Base-by-base conservation (phyloP, 345 rosid genomes). In the Citrus sp. region DNA sequence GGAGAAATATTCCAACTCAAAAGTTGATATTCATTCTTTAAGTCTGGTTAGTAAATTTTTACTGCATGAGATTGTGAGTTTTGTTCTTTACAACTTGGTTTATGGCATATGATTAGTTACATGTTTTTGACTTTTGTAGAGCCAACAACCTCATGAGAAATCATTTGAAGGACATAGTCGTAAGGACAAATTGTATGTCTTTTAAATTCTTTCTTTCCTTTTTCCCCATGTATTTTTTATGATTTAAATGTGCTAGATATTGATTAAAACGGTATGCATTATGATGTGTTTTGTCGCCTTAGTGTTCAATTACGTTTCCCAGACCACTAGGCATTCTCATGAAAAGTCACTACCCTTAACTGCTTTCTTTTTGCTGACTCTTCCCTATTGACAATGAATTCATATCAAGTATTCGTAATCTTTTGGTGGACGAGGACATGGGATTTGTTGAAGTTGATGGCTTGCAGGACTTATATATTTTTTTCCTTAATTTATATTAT, bases 1-100 rank as follows among this genome's bases (percentile, higher is more conserved):
- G 87, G 85, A 79, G 73, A 87, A 87, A 80, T 82, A 83, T 82
- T 82, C 86, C 25, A 25, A 25, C 77, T 84, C 87, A 61, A 80
- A 80, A 21, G 37, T 87, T 61, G 86, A 85, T 78, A 74, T 90
- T 67, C 87, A 79, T 77, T 78, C 90, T 34, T 58, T 87, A 72
- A 74, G 38, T 51, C 81, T 77, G 90, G 92, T 90, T 27, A 32
- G 84, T 51, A 56, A 66, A 32, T 7, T 65, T 46, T 18, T 67
- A 34, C 64, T 67, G 42, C 25, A 16, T 55, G 24, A 35, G 37
- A 34, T 78, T 56, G 21, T 66, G 24, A 30, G 9, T 25, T 77
- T 38, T 60, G 28, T 67, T 66, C 30, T 60, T 60, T 32, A 61
- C 4, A 8, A 28, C 72, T 61, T 40, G 51, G 69, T 80, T 62